These are phyloP conservation scores for Casuarina glauca DNA, from an alignment of 306 rosid species.

Conservation along the genomic window DNA sequence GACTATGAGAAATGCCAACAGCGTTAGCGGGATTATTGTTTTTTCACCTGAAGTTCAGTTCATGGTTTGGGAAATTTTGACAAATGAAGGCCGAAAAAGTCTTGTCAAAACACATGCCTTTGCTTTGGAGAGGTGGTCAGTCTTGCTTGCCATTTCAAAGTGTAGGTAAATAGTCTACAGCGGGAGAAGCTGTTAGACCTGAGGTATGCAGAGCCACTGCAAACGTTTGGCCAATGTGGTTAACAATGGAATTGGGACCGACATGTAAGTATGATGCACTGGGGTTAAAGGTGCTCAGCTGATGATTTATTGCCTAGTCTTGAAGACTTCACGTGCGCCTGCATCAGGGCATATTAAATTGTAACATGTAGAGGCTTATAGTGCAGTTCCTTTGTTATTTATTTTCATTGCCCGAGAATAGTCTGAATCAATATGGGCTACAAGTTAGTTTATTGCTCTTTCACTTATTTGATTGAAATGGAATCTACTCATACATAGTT, in stretches of 20 bases:
- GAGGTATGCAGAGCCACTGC: not conserved
- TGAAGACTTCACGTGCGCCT: not conserved
- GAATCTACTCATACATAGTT: not conserved
- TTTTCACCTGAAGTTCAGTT: conserved; percentile 14
- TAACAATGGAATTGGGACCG: not conserved
- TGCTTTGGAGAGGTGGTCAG: not conserved
- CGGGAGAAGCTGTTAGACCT: not conserved
- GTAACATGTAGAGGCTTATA: not conserved
- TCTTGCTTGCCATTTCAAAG: not conserved
- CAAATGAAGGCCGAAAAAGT: not conserved
- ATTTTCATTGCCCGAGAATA: not conserved
- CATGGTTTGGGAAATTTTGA: conserved; percentile 8
- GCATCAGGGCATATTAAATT: not conserved
- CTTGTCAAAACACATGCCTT: not conserved
- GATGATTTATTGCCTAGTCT: not conserved
- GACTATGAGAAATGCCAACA: conserved; percentile 38
- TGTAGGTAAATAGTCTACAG: not conserved
- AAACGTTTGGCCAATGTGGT: not conserved
- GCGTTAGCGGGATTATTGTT: conserved; percentile 10
- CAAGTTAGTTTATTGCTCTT: not conserved
- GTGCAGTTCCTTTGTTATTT: not conserved
- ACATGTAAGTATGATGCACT: not conserved
- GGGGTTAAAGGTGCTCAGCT: not conserved
- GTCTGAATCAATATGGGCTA: not conserved
- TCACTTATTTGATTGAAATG: not conserved